Conservation (phyloP, 768 basidiomycete species). For the Rhodotorula graminis region DNA sequence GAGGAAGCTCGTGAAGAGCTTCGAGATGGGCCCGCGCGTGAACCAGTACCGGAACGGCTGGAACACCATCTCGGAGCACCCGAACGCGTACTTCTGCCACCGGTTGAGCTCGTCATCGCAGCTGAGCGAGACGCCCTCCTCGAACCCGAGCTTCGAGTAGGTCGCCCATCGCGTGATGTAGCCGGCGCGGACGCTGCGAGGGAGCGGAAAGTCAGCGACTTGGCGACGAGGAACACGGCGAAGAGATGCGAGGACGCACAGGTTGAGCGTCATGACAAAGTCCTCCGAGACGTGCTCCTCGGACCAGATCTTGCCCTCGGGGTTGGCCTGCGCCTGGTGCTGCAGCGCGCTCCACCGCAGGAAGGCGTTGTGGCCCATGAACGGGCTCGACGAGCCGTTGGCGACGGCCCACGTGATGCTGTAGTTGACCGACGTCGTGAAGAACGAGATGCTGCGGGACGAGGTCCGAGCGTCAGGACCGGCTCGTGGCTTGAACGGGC, state of each 20-base stretch:
- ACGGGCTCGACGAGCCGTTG: constrained; percentile 63
- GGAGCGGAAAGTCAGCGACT: too few species aligned
- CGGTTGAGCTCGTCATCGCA: constrained; percentile 83
- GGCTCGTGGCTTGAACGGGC: too few species aligned
- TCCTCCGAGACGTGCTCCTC: constrained; percentile 73
- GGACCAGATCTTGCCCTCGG: constrained; percentile 69
- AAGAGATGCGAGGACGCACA: neutral
- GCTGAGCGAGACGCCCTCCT: constrained; percentile 87
- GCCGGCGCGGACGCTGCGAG: constrained; percentile 3
- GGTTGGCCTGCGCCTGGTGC: constrained; percentile 58
- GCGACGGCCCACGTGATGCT: constrained; percentile 51
- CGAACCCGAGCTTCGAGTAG: constrained; percentile 76
- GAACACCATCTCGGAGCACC: constrained; percentile 61
- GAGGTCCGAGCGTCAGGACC: too few species aligned
- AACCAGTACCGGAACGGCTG: constrained; percentile 58
- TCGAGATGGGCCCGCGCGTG: constrained; percentile 10
- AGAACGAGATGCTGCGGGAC: constrained; percentile 59
- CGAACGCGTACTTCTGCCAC: constrained; percentile 64
- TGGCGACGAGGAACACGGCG: too few species aligned
- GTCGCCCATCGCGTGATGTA: constrained; percentile 30
- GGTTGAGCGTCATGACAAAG: constrained; percentile 66
- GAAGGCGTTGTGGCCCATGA: constrained; percentile 65
- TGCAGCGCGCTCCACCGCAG: constrained; percentile 66
- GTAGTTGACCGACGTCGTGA: constrained; percentile 74
- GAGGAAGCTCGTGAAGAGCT: constrained; percentile 2